A percentile compares a stretch with the other conserved stretches of the same genome.
Conservation (phyloP, 306 rosid species). For the Echinosophora koreensis region DNA sequence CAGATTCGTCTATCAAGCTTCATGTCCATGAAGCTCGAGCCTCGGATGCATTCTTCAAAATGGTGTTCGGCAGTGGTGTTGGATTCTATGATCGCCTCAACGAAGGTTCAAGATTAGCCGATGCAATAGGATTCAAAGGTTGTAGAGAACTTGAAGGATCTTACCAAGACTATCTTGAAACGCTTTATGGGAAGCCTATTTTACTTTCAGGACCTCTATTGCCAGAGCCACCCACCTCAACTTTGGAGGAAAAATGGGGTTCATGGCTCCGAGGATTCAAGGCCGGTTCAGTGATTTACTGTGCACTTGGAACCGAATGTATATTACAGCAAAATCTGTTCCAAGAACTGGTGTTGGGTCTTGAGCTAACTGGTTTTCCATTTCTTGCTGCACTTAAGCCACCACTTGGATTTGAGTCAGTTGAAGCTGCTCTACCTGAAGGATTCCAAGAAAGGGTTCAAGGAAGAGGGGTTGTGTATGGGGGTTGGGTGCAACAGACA, state of each 20-base stretch:
- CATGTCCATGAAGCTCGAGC: no score
- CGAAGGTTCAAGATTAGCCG: neutral
- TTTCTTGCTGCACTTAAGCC: conserved; percentile 36
- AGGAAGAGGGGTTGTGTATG: conserved; percentile 20
- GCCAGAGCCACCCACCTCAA: conserved; percentile 10
- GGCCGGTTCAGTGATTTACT: conserved; percentile 23
- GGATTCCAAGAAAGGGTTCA: conserved; percentile 42
- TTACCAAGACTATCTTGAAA: conserved; percentile 33
- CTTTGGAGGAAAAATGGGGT: conserved; percentile 43
- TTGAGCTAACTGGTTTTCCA: conserved; percentile 32
- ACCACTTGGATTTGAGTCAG: conserved; percentile 27
- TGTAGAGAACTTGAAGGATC: conserved; percentile 47
- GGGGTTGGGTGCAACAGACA: conserved; percentile 71
- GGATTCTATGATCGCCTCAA: no score
- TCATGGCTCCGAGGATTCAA: conserved; percentile 38
- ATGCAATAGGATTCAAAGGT: conserved; percentile 50
- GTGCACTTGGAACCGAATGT: conserved; percentile 43
- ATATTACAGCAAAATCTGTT: conserved; percentile 20
- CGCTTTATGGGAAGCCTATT: conserved; percentile 39
- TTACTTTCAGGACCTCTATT: conserved; percentile 46
- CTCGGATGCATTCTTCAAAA: no score
- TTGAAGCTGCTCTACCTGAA: conserved; percentile 41
- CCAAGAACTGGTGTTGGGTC: conserved; percentile 42
- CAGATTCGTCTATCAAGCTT: no score
- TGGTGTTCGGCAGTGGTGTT: no score